Evolutionary conservation across 768 basidiomycete genomes (phyloP), one percentile per base, ranked within the genome.

Genomic region (Boletus rex-veris): DNA sequence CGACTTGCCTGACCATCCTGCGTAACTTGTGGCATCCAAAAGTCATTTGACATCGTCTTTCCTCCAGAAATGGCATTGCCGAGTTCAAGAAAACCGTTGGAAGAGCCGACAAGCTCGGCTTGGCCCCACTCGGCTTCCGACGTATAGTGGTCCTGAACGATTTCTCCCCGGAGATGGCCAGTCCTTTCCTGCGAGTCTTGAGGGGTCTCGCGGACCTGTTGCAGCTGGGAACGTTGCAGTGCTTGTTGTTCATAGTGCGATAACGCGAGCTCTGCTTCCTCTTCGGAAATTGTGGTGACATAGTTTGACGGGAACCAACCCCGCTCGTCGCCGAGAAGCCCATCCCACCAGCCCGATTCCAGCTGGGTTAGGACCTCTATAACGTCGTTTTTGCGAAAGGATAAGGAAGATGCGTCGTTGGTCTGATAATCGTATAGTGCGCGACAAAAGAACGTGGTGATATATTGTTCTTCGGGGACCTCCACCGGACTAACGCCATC

Each of bases 251-350:
- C 62, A 31, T 53, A 58, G 33, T 53, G 59, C 10, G 81, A 74
- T 58, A 88, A 78, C 11, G 79, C 82, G 21, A 78, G 69, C 54
- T 91, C 92, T 3, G 85, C 90, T 64, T 92, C 90, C 64, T 90
- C 86, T 57, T 91, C 89, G 24, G 83, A 79, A 52, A 98, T 84
- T 42, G 82, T 67, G 44, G 77, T 74, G 42, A 97, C 94, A 75
- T 97, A 98, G 74, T 98, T 99, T 60, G 90, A 92, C 19, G 96
- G 96, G 72, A 99, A 96, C 92, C 92, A 96, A 53, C 96, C 96
- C 47, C 96, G 84, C 69, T 90, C 87, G 50, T 91, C 89, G 45
- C 85, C 83, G 19, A 97, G 78, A 54, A 97, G 75, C 5, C 96
- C 96, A 69, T 99, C 96, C 97, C 95, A 98, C 96, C 96, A 99